These are phyloP conservation scores for Hymenotorrendiella dingleyae DNA, from an alignment of 2,329 filamentous ascomycete genomes.

Conservation along the genomic window DNA sequence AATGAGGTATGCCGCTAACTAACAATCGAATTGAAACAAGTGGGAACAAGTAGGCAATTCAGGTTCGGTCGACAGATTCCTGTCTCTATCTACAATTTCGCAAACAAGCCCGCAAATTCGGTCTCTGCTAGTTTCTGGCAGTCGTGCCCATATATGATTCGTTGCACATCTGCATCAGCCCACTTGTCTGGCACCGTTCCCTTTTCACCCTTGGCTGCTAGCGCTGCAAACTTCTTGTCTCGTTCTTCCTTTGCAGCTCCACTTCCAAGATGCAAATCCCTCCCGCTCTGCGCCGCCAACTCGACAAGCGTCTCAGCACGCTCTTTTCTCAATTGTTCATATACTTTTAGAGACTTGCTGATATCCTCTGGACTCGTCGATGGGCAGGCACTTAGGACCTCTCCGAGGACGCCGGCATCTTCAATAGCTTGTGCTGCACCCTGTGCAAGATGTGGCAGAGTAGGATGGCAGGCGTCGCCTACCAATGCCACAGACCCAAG, in stretches of 20 bases:
- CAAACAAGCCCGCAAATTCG: conserved; percentile 38
- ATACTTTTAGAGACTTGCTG: conserved; percentile 46
- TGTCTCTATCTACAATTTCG: conserved; percentile 4
- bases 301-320: conserved; percentile 48
- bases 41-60: too few species aligned
- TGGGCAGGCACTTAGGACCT: conserved; percentile 40
- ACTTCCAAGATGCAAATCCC: conserved; percentile 52
- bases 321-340: conserved; percentile 51
- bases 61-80: too few species aligned
- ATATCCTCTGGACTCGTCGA: conserved; percentile 35
- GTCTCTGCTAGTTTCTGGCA: conserved; percentile 50
- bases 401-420: conserved; percentile 56
- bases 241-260: conserved; percentile 53
- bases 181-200: conserved; percentile 58
- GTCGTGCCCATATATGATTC: conserved; percentile 60
- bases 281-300: conserved; percentile 43
- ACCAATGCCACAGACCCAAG: conserved; percentile 51
- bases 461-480: conserved; percentile 63
- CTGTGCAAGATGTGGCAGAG: conserved; percentile 60
- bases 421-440: conserved; percentile 65
- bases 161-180: conserved; percentile 64
- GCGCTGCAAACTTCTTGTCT: conserved; percentile 48
- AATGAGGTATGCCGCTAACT: too few species aligned
- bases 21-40: too few species aligned
- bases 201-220: conserved; percentile 38